Conservation (phyloP, 2,329 filamentous ascomycete genomes). For the Talaromyces islandicus region DNA sequence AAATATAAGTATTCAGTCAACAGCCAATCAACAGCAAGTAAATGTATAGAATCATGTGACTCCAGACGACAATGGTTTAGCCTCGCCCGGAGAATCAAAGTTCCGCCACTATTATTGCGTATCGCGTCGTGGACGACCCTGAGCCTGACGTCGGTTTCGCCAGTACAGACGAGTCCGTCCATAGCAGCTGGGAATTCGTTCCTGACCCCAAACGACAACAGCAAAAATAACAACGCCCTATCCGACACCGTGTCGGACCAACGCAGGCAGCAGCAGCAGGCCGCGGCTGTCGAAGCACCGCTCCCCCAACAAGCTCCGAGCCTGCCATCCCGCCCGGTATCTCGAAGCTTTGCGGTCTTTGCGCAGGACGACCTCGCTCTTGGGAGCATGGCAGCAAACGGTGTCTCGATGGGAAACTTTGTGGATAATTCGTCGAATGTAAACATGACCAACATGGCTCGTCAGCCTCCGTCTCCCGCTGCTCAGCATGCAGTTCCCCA, state of each 20-base stretch:
- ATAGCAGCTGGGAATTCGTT: background rate
- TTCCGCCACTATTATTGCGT: background rate
- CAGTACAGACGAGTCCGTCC: background rate
- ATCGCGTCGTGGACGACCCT: background rate
- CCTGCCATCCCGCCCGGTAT: background rate
- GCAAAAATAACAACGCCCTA: background rate
- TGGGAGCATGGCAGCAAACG: slow-evolving; percentile 32
- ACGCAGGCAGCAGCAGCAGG: background rate
- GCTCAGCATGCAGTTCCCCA: slow-evolving; percentile 25
- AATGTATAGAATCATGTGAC: background rate
- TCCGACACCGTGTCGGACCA: background rate
- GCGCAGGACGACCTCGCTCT: slow-evolving; percentile 22
- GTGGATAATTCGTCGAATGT: slow-evolving; percentile 25
- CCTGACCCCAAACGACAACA: background rate
- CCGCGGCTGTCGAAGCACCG: background rate
- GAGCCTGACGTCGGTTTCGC: background rate
- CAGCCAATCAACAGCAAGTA: background rate
- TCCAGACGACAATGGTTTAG: background rate
- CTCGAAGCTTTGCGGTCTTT: slow-evolving; percentile 18
- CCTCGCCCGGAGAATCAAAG: background rate
- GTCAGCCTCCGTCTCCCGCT: slow-evolving; percentile 29
- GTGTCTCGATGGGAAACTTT: slow-evolving; percentile 24
- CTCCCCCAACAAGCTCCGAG: background rate
- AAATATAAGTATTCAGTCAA: background rate
- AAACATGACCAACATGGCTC: slow-evolving; percentile 27